Evolutionary conservation across 352 stramenopile genomes (phyloP).

Genomic region (Saprolegnia diclina): DNA sequence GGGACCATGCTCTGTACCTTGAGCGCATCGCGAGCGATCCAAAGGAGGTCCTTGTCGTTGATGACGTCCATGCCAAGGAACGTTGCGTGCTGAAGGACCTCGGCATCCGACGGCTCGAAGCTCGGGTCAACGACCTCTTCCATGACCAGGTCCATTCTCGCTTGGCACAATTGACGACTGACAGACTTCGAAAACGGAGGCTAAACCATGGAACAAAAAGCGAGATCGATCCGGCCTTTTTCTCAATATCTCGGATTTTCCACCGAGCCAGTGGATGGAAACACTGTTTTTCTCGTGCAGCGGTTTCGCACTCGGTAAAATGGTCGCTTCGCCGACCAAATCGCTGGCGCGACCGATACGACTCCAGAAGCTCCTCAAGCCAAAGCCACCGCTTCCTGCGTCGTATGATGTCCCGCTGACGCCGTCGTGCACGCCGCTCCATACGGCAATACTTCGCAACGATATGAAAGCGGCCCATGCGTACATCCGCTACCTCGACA

Average conservation of each 20-base stretch:
- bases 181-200: too few species aligned
- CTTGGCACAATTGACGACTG: too few species aligned
- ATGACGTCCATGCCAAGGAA: slow-evolving; percentile 94
- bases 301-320: too few species aligned
- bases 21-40: slow-evolving; percentile 91
- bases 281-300: too few species aligned
- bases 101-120: slow-evolving; percentile 88
- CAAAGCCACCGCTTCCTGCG: background rate
- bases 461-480: background rate
- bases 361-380: background rate
- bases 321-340: too few species aligned
- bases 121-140: slow-evolving; percentile 94
- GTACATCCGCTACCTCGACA: background rate
- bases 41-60: slow-evolving; percentile 87
- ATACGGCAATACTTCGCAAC: slow-evolving; percentile 9
- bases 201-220: too few species aligned
- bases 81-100: slow-evolving; percentile 91
- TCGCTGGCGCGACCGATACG: too few species aligned
- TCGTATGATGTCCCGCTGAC: background rate
- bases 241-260: too few species aligned
- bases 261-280: too few species aligned
- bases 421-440: slow-evolving; percentile 9
- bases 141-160: slow-evolving; percentile 77
- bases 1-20: slow-evolving; percentile 35
- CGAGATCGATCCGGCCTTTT: too few species aligned